A percentile compares a stretch with the other conserved stretches of the same genome.
These are phyloP conservation scores for Ophiostoma populinum DNA, from an alignment of 2,329 filamentous ascomycete genomes.

Conservation along the genomic window DNA sequence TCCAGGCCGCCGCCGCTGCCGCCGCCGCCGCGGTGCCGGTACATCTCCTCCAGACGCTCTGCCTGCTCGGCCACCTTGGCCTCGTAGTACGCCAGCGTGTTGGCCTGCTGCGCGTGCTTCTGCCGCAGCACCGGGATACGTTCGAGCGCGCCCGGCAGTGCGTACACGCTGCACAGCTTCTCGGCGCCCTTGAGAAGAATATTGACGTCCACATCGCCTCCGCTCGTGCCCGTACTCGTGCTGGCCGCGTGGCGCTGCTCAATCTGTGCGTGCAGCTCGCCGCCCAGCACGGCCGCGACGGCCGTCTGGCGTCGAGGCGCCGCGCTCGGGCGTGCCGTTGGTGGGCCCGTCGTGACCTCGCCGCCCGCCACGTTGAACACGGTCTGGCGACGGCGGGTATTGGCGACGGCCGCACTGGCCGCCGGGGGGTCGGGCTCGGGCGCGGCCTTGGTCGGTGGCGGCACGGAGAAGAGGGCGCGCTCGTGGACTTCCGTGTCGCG, in stretches of 20 bases:
- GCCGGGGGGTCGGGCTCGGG: conserved; percentile 11
- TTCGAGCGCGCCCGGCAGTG: conserved; percentile 61
- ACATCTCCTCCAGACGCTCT: conserved; percentile 55
- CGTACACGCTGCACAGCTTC: conserved; percentile 78
- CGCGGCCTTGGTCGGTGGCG: conserved; percentile 34
- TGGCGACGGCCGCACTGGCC: not conserved
- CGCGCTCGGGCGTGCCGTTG: conserved; percentile 24
- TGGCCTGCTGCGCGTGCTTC: conserved; percentile 51
- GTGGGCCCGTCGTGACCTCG: conserved; percentile 40
- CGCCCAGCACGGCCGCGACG: conserved; percentile 76
- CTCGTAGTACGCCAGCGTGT: conserved; percentile 69
- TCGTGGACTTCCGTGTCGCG: conserved; percentile 92
- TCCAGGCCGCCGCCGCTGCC: conserved; percentile 35
- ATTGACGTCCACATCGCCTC: conserved; percentile 66
- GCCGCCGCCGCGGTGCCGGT: conserved; percentile 40
- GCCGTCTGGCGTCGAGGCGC: conserved; percentile 57
- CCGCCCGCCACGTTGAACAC: conserved; percentile 49
- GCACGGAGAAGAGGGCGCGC: conserved; percentile 83
- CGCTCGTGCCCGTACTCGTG: conserved; percentile 24
- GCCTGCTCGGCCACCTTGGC: conserved; percentile 60
- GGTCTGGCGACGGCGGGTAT: conserved; percentile 38
- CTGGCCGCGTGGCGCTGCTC: conserved; percentile 26
- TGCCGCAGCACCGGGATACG: conserved; percentile 55
- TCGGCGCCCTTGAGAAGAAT: conserved; percentile 72
- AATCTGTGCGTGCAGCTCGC: conserved; percentile 71